Evolutionary conservation across 139 green algal genomes (phyloP).

Genomic region (Ettlia oleoabundans): DNA sequence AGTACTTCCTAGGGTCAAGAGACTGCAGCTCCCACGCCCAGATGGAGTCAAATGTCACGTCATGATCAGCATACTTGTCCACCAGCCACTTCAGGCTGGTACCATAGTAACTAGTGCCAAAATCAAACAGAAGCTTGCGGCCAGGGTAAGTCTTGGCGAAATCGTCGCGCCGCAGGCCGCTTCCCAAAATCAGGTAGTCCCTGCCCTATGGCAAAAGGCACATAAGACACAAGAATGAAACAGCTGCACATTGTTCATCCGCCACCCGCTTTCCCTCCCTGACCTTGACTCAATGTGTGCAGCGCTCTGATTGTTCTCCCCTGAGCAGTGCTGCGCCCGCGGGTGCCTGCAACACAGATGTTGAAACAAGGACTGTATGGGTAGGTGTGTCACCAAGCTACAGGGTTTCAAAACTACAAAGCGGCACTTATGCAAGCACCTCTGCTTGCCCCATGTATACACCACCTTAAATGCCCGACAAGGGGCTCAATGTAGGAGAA

Average conservation of each 20-base stretch:
- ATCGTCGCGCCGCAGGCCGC: not conserved
- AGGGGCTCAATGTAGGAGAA: not conserved
- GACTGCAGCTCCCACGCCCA: not conserved
- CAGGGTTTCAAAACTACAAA: no score
- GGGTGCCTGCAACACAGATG: not conserved
- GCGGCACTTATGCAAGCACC: not conserved
- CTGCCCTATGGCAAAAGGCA: no score
- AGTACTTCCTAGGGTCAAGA: not conserved
- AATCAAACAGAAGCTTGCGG: not conserved
- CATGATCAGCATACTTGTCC: not conserved
- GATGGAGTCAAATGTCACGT: not conserved
- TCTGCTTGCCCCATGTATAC: no score
- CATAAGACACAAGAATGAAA: no score
- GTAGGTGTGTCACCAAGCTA: no score
- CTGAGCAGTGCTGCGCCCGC: not conserved
- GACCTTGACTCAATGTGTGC: not conserved
- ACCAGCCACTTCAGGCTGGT: not conserved
- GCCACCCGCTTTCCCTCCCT: no score
- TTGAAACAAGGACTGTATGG: no score
- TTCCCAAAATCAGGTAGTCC: not conserved
- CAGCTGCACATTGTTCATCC: no score
- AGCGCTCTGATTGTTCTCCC: not conserved
- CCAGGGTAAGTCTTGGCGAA: not conserved
- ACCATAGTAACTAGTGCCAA: not conserved
- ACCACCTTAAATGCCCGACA: not conserved